phyloP scores from a whole-genome alignment of 805 yeast species.

The Wickerhamiella sergipiensis region DNA sequence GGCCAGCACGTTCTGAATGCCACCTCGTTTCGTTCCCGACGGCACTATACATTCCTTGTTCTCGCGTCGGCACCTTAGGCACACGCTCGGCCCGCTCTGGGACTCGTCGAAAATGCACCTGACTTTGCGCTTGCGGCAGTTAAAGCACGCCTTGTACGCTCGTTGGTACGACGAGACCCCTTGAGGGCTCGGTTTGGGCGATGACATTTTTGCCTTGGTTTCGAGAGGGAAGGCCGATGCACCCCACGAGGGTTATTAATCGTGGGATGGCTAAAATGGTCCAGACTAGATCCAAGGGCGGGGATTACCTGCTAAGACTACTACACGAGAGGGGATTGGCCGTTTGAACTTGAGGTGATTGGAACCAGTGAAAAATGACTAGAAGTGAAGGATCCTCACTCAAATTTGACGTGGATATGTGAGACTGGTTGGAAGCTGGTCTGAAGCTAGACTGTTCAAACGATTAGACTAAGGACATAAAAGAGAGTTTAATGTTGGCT shows the following conservation, averaged over 20 bases:
- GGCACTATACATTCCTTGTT: conserved; percentile 65
- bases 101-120: conserved; percentile 77
- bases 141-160: conserved; percentile 70
- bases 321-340: no score
- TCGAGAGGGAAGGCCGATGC: background rate
- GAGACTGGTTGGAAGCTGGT: no score
- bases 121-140: conserved; percentile 73
- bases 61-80: conserved; percentile 75
- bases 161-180: conserved; percentile 23
- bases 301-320: no score
- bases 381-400: no score
- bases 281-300: no score
- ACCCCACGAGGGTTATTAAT: background rate
- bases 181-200: background rate
- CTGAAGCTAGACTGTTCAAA: no score
- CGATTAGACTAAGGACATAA: no score
- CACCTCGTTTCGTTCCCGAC: conserved; percentile 41
- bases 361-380: no score
- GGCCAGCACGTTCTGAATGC: conserved; percentile 27
- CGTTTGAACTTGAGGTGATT: no score
- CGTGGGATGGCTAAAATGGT: background rate
- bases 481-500: conserved; percentile 86
- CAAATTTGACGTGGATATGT: no score
- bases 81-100: conserved; percentile 65
- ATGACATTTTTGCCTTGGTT: background rate